Conservation (phyloP, 768 basidiomycete species). For the Porphyrellus cyaneotinctus region DNA sequence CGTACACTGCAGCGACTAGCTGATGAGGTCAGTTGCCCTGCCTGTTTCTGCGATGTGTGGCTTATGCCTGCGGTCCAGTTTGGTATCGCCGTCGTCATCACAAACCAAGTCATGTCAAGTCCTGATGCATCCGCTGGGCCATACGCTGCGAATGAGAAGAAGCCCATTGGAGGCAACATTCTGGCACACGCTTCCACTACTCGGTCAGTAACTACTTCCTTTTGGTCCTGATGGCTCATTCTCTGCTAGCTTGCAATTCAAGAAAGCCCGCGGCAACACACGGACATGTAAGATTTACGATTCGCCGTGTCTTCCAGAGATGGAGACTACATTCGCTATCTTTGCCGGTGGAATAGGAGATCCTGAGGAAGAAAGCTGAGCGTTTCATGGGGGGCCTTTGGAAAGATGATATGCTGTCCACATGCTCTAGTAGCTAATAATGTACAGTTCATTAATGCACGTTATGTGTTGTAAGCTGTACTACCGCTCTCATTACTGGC, state of each 20-base stretch:
- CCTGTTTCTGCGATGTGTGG: conserved; percentile 1
- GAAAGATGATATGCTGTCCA: background rate
- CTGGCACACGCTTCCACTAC: conserved; percentile 99
- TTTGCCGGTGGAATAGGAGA: conserved; percentile 89
- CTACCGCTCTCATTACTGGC: too few relatives aligned
- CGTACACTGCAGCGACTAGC: conserved; percentile 90
- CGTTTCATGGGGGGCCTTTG: background rate
- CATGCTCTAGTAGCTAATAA: background rate
- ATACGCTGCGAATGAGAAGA: conserved; percentile 89
- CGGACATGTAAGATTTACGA: conserved; percentile 97
- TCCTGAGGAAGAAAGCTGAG: conserved; percentile 79
- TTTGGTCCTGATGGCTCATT: conserved; percentile 4
- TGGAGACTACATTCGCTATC: conserved; percentile 94
- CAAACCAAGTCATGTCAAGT: conserved; percentile 99
- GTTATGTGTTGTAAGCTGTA: too few relatives aligned
- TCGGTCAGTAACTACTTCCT: conserved; percentile 46
- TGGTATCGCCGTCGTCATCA: conserved; percentile 95
- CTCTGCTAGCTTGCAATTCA: conserved; percentile 68
- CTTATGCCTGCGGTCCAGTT: conserved; percentile 51
- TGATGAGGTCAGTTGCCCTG: conserved; percentile 69
- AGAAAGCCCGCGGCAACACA: conserved; percentile 88
- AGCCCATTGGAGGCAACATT: conserved; percentile 98
- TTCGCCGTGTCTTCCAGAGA: conserved; percentile 95
- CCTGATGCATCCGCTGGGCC: conserved; percentile 92
- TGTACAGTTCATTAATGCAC: conserved; percentile 3